A percentile compares a stretch with the other conserved stretches of the same genome.
These are phyloP conservation scores for Macrophomina pseudophaseolina DNA, from an alignment of 2,329 filamentous ascomycete genomes.

Conservation along the genomic window DNA sequence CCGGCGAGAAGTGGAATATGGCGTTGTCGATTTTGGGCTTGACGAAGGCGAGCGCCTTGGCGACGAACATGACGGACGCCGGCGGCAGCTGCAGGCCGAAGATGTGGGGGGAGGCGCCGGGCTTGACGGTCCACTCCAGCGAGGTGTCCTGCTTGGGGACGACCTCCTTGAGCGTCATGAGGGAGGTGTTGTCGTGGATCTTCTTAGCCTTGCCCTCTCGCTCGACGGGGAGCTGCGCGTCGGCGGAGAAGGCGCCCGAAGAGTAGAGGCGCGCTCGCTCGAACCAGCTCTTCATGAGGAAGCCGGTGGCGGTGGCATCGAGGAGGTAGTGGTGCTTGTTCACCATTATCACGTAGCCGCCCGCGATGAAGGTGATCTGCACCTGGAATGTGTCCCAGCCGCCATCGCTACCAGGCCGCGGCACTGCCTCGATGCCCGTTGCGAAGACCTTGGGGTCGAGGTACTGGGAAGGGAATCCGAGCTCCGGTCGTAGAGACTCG, in stretches of 20 bases:
- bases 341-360: constrained; percentile 7
- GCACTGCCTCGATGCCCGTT: not conserved
- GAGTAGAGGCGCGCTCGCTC: not conserved
- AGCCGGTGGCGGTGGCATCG: constrained; percentile 9
- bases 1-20: constrained; percentile 5
- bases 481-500: constrained; percentile 2
- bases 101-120: constrained; percentile 3
- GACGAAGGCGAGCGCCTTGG: constrained; percentile 3
- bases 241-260: not conserved
- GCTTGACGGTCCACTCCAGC: constrained; percentile 6
- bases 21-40: constrained; percentile 2
- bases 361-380: constrained; percentile 8
- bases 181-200: constrained; percentile 7
- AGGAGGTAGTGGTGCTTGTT: constrained; percentile 15
- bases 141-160: not conserved
- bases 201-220: not conserved
- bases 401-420: not conserved
- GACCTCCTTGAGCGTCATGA: not conserved
- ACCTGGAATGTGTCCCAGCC: constrained; percentile 8
- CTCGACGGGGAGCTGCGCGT: not conserved
- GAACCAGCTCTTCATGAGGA: constrained; percentile 15
- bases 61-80: constrained; percentile 5
- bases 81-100: constrained; percentile 10
- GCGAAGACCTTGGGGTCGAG: constrained; percentile 8
- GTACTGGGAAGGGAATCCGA: constrained; percentile 2